Base-by-base conservation (phyloP, 2,329 filamentous ascomycete genomes). In the Fusarium brachygibbosum region DNA sequence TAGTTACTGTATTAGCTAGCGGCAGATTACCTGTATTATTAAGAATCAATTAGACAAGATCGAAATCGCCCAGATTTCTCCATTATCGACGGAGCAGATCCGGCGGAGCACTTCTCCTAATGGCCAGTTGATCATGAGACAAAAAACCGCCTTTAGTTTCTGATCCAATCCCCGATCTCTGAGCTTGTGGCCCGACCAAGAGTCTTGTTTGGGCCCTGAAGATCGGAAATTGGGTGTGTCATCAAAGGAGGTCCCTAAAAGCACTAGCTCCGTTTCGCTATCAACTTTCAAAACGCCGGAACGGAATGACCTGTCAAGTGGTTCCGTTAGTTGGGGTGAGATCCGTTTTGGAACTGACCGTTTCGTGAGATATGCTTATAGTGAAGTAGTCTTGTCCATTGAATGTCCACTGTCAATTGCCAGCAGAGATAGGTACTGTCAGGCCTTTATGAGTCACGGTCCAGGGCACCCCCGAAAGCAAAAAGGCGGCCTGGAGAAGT, bases 141-240 rank as follows among this genome's bases (percentile, higher is more conserved):
- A 35, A 41, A 58, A 58, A 29, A 34, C 21, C 25, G 40, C 25
- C 17, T 17, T 14, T 34, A 28, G 23, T 11, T 25, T 50, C 42
- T 29, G 40, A 50, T 59, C 46, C 28, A 37, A 19, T 14, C 40
- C 44, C 37, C 40, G 44, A 56, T 54, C 49, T 45, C 41, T 40
- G 23, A n/a, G 21, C 57, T 29, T 23, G 23, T 57, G 54, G 44
- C 49, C 11, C 37, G 29, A 42, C 53, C 44, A 56, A 57, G 61
- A 38, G 32, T 66, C 61, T 42, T 52, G 44, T 34, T 45, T 17
- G 25, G 62, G 56, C 31, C 50, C 48, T 64, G 41, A 54, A 44
- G 40, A 74, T 73, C 72, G 72, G 70, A 74, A 70, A 75, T 74
- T 74, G 58, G 60, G 59, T 66, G 56, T 63, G 72, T 56, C 63